Evolutionary conservation across 1,284 basidiomycete genomes (phyloP).

Genomic region (Melampsora abietis-canadensis): DNA sequence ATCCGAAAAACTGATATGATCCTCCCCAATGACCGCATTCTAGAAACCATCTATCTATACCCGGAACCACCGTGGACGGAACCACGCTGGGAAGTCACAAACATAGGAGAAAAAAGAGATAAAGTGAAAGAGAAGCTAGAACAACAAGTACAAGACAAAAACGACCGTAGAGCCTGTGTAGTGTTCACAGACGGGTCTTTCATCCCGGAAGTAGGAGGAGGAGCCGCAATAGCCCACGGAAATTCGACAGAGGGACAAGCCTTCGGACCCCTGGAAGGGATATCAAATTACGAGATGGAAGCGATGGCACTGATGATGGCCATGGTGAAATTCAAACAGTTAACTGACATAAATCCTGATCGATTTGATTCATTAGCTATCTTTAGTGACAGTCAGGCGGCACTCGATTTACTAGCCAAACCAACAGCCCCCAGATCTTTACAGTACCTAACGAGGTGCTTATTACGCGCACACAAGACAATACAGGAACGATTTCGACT

Average conservation of each 20-base stretch:
- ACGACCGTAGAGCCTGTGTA: not conserved
- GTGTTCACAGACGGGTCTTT: slow-evolving; percentile 7
- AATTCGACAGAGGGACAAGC: too few relatives aligned
- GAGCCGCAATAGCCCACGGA: too few relatives aligned
- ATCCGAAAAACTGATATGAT: too few relatives aligned
- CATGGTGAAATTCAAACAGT: not conserved
- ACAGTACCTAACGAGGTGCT: not conserved
- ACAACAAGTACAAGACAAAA: not conserved
- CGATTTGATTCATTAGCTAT: not conserved
- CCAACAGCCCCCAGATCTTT: too few relatives aligned
- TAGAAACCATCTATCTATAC: not conserved
- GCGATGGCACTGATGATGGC: not conserved
- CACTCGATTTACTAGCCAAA: not conserved
- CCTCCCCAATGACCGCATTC: not conserved
- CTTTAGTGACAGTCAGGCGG: too few relatives aligned
- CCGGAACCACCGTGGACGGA: too few relatives aligned
- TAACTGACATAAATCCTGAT: not conserved
- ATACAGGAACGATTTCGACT: not conserved
- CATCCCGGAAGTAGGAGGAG: too few relatives aligned
- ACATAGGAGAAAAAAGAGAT: not conserved
- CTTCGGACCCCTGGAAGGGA: too few relatives aligned
- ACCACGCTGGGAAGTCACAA: not conserved
- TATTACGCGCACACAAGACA: not conserved
- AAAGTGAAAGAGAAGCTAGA: not conserved
- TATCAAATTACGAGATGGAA: slow-evolving; percentile 10